These are phyloP conservation scores for Pseudocercospora pini-densiflorae DNA, from an alignment of 2,329 filamentous ascomycete species.

Conservation along the genomic window DNA sequence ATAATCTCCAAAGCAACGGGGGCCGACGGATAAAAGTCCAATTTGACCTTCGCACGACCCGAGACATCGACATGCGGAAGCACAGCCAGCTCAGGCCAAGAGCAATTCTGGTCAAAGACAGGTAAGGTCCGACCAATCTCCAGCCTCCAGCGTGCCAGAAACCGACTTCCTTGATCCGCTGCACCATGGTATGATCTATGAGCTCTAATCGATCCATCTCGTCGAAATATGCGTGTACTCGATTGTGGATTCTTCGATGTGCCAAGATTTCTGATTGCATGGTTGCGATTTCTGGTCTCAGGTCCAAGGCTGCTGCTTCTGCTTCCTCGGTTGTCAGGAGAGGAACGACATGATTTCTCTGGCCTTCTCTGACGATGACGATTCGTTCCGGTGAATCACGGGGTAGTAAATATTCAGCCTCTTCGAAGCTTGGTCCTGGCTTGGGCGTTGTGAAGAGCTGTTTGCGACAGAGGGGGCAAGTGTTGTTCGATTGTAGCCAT, in stretches of 20 bases:
- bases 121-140: not conserved
- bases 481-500: not conserved
- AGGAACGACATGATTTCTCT: not conserved
- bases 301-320: not conserved
- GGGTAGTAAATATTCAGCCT: not conserved
- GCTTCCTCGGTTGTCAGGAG: not conserved
- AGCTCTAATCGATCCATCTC: not conserved
- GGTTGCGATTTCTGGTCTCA: not conserved
- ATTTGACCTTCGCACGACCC: not conserved
- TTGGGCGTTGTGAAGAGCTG: not conserved
- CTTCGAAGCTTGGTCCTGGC: not conserved
- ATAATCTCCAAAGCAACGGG: not conserved
- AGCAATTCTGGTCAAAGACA: not conserved
- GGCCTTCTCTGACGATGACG: not conserved
- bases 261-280: not conserved
- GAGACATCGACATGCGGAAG: not conserved
- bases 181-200: not conserved
- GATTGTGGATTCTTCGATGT: not conserved
- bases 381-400: not conserved
- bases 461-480: not conserved
- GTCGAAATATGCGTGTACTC: not conserved
- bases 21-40: not conserved
- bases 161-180: not conserved
- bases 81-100: not conserved
- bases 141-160: not conserved